Conservation (phyloP, 2,329 filamentous ascomycete species). For the Exophiala bonariae region DNA sequence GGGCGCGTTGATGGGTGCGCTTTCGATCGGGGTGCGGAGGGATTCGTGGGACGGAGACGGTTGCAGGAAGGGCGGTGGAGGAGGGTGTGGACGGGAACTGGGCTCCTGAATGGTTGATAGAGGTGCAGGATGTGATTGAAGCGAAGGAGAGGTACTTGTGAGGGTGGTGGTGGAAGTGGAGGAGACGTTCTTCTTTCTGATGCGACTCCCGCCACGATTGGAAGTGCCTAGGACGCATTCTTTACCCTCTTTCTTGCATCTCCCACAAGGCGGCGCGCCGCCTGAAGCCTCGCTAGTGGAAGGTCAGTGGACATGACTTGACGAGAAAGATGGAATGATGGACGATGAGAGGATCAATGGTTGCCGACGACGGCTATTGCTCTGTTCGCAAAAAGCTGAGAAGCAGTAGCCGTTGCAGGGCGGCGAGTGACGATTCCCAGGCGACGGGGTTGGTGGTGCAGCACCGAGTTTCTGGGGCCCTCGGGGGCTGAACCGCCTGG, state of each 20-base stretch:
- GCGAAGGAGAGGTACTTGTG: conserved; percentile 2
- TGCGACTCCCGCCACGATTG: conserved; percentile 59
- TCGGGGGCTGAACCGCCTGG: too few species aligned
- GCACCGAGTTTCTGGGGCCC: neutral
- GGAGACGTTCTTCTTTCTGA: conserved; percentile 51
- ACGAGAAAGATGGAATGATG: conserved; percentile 8
- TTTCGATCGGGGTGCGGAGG: neutral
- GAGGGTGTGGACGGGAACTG: conserved; percentile 5
- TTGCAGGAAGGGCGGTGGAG: conserved; percentile 13
- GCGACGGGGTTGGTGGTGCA: neutral
- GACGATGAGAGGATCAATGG: conserved; percentile 1
- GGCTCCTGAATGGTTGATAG: conserved; percentile 8
- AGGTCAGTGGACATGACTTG: neutral
- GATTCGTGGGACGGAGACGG: conserved; percentile 13
- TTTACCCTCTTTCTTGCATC: conserved; percentile 58
- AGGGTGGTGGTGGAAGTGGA: neutral
- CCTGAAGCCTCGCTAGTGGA: conserved; percentile 47
- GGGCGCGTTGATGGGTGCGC: neutral
- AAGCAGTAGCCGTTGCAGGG: conserved; percentile 1
- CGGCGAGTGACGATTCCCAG: neutral
- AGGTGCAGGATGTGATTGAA: conserved; percentile 10
- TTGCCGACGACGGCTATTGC: conserved; percentile 6
- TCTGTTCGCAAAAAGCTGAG: conserved; percentile 10
- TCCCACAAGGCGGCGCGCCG: conserved; percentile 53
- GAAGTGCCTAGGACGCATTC: conserved; percentile 61